Evolutionary conservation across 2,329 filamentous ascomycete genomes (phyloP).

Genomic region (Blastomyces emzantsi): DNA sequence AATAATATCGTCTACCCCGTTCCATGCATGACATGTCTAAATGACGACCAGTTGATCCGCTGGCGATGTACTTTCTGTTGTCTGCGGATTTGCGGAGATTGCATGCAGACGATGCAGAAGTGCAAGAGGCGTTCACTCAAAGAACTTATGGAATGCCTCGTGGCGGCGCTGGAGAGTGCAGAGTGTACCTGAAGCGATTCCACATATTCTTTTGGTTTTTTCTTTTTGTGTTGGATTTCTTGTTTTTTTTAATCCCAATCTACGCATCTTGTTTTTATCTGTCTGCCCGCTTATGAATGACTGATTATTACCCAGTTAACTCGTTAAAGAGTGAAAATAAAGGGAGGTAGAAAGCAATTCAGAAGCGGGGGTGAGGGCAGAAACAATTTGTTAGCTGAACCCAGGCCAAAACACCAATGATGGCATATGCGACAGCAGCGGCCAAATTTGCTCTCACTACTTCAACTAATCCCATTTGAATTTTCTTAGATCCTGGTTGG

Average conservation of each 20-base stretch:
- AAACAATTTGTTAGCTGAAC: background rate
- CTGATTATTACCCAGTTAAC: background rate
- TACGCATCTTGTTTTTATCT: background rate
- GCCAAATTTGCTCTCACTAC: background rate
- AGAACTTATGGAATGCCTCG: constrained; percentile 23
- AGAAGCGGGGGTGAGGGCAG: background rate
- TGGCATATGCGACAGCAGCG: background rate
- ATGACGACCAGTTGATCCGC: constrained; percentile 30
- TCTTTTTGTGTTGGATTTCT: too few species aligned
- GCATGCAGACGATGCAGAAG: constrained; percentile 28
- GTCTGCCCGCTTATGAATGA: too few species aligned
- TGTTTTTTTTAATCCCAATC: too few species aligned
- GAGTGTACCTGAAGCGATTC: background rate
- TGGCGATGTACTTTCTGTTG: constrained; percentile 36
- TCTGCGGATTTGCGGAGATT: constrained; percentile 32
- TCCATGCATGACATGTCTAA: constrained; percentile 38
- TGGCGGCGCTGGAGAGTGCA: constrained; percentile 2
- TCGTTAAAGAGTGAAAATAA: background rate
- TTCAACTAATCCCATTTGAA: background rate
- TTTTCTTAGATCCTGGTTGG: background rate
- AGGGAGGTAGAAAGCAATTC: background rate
- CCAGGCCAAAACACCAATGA: background rate
- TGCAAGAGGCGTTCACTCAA: constrained; percentile 26
- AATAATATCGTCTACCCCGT: constrained; percentile 34
- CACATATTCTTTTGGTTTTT: background rate